Evolutionary conservation across 1,139 yeast species (phyloP), one percentile per base, ranked within the genome.

Genomic region (Casaregolazyma suthepensis): DNA sequence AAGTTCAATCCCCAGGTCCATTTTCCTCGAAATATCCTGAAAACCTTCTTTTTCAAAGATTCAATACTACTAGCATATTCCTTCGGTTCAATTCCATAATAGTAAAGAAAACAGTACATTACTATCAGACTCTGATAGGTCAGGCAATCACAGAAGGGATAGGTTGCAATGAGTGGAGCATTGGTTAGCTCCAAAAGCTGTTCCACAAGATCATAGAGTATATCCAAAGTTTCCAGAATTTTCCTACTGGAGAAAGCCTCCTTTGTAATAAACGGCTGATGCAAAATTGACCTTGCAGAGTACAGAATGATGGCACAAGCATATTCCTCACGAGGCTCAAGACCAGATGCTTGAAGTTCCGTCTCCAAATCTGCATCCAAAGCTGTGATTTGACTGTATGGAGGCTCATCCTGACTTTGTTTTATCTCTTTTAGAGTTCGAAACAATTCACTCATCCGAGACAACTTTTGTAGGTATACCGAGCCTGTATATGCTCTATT

Each of bases 111-210:
- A 26, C 50, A 47, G 45, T 47, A 47, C 20, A 47, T n/a, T 2
- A 47, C 50, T 22, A 47, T 47, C 12, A 47, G 17, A 22, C 50
- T 43, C 37, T 47, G 45, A 23, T 47, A 47, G 7, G 38, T 23
- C 17, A 38, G 26, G 22, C 50, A 47, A 5, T 47, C 50, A 20
- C 45, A 20, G 26, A 23, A 9, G 20, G 50, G 50, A 40, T 47
- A 22, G 15, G 18, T 47, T 17, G 50, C 50, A 1, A 37, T 15
- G 13, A 47, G 37, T 7, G 45, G 45, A 10, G 29, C 38, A 13
- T n/a, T 23, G 17, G 22, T 47, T 23, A 38, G 22, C 13, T 23
- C 38, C n/a, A 38, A 15, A 5, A 35, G 15, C 40, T 38, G 15
- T 12, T 40, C 50, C 15, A 35, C 45, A 22, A 4, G 18, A 10